These are phyloP conservation scores for Mortierella sp. DNA, from an alignment of 371 early-diverging fungal genomes.

Conservation along the genomic window DNA sequence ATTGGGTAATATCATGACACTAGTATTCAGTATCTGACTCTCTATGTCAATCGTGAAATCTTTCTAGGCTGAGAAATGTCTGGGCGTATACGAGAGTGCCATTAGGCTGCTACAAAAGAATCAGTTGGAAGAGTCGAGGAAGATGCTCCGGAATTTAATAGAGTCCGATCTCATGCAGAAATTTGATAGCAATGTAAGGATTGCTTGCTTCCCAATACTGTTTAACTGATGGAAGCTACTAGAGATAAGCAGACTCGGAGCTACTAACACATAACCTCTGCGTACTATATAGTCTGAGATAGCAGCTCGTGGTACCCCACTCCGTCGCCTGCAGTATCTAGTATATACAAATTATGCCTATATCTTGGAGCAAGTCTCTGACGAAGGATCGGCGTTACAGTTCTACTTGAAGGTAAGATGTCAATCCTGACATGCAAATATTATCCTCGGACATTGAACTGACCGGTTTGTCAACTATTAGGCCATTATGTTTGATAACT, in stretches of 20 bases:
- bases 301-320: slow-evolving; percentile 51
- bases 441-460: neutral
- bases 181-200: slow-evolving; percentile 51
- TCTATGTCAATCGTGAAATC: neutral
- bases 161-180: slow-evolving; percentile 61
- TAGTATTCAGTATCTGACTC: neutral
- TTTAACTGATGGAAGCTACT: neutral
- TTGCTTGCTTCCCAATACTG: neutral
- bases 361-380: slow-evolving; percentile 62
- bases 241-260: slow-evolving; percentile 6
- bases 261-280: neutral
- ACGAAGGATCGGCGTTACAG: slow-evolving; percentile 57
- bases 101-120: slow-evolving; percentile 65
- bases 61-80: slow-evolving; percentile 63
- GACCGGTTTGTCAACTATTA: slow-evolving; percentile 18
- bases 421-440: neutral
- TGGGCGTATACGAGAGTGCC: slow-evolving; percentile 64
- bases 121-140: slow-evolving; percentile 57
- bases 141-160: slow-evolving; percentile 61
- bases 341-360: slow-evolving; percentile 74
- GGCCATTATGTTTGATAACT: slow-evolving; percentile 69
- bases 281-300: slow-evolving; percentile 28
- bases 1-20: no score
- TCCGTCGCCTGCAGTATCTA: slow-evolving; percentile 63
- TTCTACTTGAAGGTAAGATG: slow-evolving; percentile 66